Conservation (phyloP, 2,329 filamentous ascomycete species). For the Sporothrix pallida region DNA sequence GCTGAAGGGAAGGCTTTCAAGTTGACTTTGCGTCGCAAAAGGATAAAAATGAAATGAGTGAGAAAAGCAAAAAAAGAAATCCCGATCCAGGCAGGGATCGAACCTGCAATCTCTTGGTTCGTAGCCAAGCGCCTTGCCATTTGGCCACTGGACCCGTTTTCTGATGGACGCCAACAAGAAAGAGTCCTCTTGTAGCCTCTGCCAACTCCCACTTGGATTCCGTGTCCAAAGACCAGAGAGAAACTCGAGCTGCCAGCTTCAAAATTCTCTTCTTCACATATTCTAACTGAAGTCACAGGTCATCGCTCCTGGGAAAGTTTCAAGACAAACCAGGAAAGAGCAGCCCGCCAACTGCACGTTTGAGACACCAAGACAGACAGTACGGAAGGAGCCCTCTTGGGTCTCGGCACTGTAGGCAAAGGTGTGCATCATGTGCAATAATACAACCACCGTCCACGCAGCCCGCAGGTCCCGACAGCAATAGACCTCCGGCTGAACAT, state of each 20-base stretch:
- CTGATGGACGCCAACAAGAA: conserved; percentile 7
- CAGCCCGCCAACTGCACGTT: background rate
- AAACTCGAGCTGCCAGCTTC: no score
- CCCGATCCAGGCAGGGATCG: conserved; percentile 45
- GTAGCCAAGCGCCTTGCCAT: conserved; percentile 49
- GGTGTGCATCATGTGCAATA: conserved; percentile 8
- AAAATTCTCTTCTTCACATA: background rate
- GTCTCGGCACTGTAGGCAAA: background rate
- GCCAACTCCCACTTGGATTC: background rate
- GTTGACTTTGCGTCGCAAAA: background rate
- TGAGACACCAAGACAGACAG: conserved; percentile 27
- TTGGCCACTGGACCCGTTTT: conserved; percentile 41
- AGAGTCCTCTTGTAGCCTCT: background rate
- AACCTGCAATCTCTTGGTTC: conserved; percentile 49
- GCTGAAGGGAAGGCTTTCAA: background rate
- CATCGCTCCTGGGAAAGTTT: background rate
- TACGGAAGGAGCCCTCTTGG: background rate
- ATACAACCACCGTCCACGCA: background rate
- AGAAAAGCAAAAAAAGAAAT: conserved; percentile 16
- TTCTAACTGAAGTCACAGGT: background rate
- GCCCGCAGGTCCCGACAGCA: background rate
- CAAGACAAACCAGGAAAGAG: background rate
- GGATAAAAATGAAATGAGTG: background rate
- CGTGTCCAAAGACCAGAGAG: no score
- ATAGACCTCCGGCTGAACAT: conserved; percentile 1